phyloP scores from a whole-genome alignment of 257 asterid species.

The Nicotiana benthamiana region DNA sequence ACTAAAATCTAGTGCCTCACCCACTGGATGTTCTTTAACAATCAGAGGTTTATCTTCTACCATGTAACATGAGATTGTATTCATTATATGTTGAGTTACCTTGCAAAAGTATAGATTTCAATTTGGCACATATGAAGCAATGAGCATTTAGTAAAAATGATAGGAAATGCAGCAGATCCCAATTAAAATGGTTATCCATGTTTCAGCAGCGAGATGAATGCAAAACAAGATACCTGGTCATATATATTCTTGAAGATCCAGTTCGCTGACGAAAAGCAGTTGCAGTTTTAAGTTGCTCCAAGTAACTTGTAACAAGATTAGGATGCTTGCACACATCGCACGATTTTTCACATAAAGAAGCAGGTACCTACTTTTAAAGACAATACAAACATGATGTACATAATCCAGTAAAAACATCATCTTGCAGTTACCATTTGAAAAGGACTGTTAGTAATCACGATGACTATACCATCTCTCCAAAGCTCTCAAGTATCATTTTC shows the following conservation, averaged over 20 bases:
- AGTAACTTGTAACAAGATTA: slow-evolving; percentile 52
- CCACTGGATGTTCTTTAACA: not conserved
- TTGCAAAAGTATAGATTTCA: not conserved
- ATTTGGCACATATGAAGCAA: not conserved
- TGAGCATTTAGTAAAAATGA: not conserved
- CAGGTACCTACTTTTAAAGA: slow-evolving; percentile 53
- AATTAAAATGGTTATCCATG: not conserved
- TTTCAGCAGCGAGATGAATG: not conserved
- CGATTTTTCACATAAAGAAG: slow-evolving; percentile 60
- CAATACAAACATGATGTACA: slow-evolving; percentile 7
- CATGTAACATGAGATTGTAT: not conserved
- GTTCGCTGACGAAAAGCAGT: slow-evolving; percentile 39
- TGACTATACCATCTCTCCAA: slow-evolving; percentile 73
- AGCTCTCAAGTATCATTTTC: slow-evolving; percentile 81
- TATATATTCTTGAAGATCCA: slow-evolving; percentile 58
- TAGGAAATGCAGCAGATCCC: not conserved
- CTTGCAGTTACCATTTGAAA: slow-evolving; percentile 7
- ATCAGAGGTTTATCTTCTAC: not conserved
- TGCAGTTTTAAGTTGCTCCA: slow-evolving; percentile 60
- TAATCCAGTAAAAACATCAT: slow-evolving; percentile 8
- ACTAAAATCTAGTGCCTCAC: not conserved
- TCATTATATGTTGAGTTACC: not conserved
- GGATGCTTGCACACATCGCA: slow-evolving; percentile 89
- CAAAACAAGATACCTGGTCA: slow-evolving; percentile 58
- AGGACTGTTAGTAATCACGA: slow-evolving; percentile 2